A percentile compares a stretch with the other conserved stretches of the same genome.
These are phyloP conservation scores for Lactarius tabidus DNA, from an alignment of 768 basidiomycete genomes.

Conservation along the genomic window DNA sequence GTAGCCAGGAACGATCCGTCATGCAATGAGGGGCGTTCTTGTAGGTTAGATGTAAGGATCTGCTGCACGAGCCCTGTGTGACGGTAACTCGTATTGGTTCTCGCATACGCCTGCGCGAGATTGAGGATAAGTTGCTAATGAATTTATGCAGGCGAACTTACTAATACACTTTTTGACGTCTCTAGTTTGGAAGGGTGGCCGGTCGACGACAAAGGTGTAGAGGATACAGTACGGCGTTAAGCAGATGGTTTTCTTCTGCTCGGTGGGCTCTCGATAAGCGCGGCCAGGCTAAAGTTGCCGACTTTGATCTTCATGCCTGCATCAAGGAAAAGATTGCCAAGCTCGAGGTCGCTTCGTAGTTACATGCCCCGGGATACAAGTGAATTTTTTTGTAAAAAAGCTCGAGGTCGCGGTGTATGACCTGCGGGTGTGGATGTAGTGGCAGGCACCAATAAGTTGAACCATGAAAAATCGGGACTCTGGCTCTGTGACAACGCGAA, in stretches of 20 bases:
- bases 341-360: conserved; percentile 94
- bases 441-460: conserved; percentile 92
- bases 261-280: conserved; percentile 95
- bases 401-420: conserved; percentile 97
- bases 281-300: conserved; percentile 97
- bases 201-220: conserved; percentile 89
- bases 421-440: conserved; percentile 97
- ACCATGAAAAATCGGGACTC: conserved; percentile 92
- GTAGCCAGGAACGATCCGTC: conserved; percentile 74
- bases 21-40: conserved; percentile 73
- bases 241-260: conserved; percentile 98
- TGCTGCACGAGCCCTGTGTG: conserved; percentile 73
- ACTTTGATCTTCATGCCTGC: conserved; percentile 92
- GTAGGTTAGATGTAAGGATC: conserved; percentile 84
- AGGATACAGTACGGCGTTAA: conserved; percentile 98
- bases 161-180: conserved; percentile 98
- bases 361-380: too few species aligned
- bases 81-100: conserved; percentile 90
- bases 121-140: conserved; percentile 4
- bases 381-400: too few species aligned
- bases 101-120: conserved; percentile 72
- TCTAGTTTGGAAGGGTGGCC: conserved; percentile 98
- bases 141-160: conserved; percentile 35
- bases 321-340: conserved; percentile 94
- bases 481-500: conserved; percentile 84